A percentile compares a stretch with the other conserved stretches of the same genome.
Conservation (phyloP, 345 rosid genomes). For the Melastoma malabathricum region DNA sequence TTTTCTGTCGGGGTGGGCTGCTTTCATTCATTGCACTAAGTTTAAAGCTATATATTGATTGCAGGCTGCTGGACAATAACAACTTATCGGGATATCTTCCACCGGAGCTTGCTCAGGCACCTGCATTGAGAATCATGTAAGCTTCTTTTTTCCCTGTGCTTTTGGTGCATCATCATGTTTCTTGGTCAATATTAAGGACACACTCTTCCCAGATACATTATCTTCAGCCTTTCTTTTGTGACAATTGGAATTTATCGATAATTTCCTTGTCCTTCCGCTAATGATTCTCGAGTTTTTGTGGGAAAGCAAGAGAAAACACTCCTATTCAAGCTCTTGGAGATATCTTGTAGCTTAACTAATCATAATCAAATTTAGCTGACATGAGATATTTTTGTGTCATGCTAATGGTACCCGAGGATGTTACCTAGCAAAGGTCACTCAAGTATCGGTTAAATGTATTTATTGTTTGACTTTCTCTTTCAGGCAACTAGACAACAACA, state of each 20-base stretch:
- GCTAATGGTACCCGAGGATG: too few species aligned
- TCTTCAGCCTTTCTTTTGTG: too few species aligned
- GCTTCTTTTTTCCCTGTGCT: constrained; percentile 14
- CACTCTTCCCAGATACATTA: neutral
- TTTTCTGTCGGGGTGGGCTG: neutral
- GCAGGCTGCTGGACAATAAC: constrained; percentile 93
- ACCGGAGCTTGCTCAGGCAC: constrained; percentile 49
- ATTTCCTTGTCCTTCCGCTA: too few species aligned
- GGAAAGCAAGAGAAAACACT: too few species aligned
- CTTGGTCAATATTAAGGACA: neutral
- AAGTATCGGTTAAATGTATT: too few species aligned
- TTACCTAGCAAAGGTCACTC: neutral
- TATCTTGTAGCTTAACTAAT: too few species aligned
- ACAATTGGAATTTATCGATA: too few species aligned
- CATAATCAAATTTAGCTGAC: too few species aligned
- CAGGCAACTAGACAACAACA: constrained; percentile 94
- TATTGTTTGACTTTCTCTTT: constrained; percentile 9
- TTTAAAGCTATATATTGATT: constrained; percentile 6
- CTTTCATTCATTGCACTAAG: neutral
- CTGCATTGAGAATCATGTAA: constrained; percentile 60
- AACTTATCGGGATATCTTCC: constrained; percentile 81
- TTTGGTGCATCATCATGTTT: too few species aligned
- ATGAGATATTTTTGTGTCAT: neutral
- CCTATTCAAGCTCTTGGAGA: too few species aligned
- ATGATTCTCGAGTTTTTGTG: too few species aligned